These are phyloP conservation scores for Xylaria sp. DNA, from an alignment of 2,329 filamentous ascomycete genomes.

Conservation along the genomic window DNA sequence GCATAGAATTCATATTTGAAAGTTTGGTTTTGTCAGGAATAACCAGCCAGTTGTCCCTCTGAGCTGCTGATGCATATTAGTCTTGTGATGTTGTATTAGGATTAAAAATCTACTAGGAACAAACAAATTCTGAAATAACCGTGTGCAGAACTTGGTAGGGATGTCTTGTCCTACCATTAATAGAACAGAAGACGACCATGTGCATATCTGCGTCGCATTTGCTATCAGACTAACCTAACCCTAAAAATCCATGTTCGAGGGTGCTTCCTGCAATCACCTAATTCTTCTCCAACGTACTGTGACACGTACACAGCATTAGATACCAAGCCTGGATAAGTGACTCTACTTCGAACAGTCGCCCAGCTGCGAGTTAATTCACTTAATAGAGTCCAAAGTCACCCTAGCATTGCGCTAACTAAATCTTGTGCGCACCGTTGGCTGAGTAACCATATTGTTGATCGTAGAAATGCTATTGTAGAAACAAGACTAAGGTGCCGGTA, in stretches of 20 bases:
- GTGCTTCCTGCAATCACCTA: background rate
- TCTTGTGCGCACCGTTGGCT: background rate
- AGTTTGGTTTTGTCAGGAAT: background rate
- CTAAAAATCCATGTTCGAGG: too few species aligned
- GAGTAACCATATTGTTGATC: background rate
- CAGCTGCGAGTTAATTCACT: background rate
- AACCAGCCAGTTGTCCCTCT: background rate
- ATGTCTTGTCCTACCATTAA: background rate
- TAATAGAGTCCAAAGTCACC: background rate
- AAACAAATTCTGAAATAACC: background rate
- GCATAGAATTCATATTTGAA: background rate
- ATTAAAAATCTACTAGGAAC: background rate
- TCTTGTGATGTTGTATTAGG: background rate
- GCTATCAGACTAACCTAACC: background rate
- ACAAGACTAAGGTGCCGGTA: background rate
- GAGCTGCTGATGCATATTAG: background rate
- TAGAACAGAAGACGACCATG: background rate
- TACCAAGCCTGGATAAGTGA: background rate
- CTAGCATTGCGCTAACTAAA: constrained; percentile 2
- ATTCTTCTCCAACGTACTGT: background rate
- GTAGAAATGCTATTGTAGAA: background rate
- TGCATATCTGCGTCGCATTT: background rate
- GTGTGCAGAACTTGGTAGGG: background rate
- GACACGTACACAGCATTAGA: background rate
- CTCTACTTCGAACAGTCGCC: background rate